Conservation (phyloP, 768 basidiomycete species). For the Psilocybe tampanensis region DNA sequence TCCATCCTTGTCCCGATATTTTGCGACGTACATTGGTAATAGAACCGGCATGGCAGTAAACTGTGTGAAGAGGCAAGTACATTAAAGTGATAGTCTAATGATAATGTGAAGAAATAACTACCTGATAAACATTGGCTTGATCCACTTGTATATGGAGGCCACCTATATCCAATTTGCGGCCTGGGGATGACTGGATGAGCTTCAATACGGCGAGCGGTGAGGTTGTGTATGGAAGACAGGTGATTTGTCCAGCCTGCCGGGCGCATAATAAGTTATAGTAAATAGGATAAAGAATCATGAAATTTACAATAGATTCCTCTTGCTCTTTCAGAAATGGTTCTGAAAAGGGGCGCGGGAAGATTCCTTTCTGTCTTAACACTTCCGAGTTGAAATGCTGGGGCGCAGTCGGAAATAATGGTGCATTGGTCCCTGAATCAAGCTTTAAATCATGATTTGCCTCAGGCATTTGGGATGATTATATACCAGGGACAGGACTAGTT, state of each 20-base stretch:
- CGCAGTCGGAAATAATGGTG: conserved; percentile 5
- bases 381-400: neutral
- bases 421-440: neutral
- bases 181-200: neutral
- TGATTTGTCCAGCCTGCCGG: neutral
- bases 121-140: neutral
- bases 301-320: neutral
- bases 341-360: neutral
- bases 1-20: conserved; percentile 5
- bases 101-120: neutral
- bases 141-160: neutral
- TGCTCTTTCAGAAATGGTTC: conserved; percentile 1
- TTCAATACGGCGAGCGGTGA: conserved; percentile 7
- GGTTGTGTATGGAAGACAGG: conserved; percentile 5
- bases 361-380: neutral
- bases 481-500: conserved; percentile 8
- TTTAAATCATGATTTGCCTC: neutral
- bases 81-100: neutral
- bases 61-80: neutral
- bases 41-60: conserved; percentile 10
- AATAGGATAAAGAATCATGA: neutral
- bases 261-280: neutral
- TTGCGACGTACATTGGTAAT: conserved; percentile 9
- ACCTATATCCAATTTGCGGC: neutral
- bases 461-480: neutral